Evolutionary conservation across 1,284 basidiomycete genomes (phyloP), one percentile per base, ranked within the genome.

Genomic region (Ganoderma boninense): DNA sequence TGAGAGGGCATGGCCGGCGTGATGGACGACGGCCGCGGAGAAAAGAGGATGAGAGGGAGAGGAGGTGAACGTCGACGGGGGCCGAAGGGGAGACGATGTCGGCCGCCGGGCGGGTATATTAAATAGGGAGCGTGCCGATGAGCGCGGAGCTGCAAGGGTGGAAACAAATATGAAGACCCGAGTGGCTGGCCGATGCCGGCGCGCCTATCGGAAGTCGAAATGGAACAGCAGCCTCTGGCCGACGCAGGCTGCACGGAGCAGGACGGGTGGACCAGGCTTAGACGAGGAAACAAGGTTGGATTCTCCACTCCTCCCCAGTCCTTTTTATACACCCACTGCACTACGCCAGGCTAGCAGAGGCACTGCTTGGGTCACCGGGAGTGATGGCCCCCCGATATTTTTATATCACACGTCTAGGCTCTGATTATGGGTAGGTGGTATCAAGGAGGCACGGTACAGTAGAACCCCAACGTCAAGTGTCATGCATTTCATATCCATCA

Each of bases 1-100:
- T 89, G 88, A 38, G 71, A 75, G 62, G 73, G 73, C 73, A 74
- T 74, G 49, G 57, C 66, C 56, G 62, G 26, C 67, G 65, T 54
- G 65, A 62, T 62, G 65, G 43, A 65, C 62, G 70, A 68, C 63
- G 59, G 60, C 11, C 35, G 42, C 35, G 63, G 65, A 29, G 61
- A 35, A 29, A 57, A 56, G 43, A 63, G 16, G 44, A 16, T 43
- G 54, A 14, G 18, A 35, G 57, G 44, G 61, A 35, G 56, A 62
- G 46, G 66, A 42, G 38, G 43, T 7, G 38, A 20, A 32, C 38
- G 59, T 7, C 13, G 49, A 52, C 23, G 49, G 49, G 11, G 49
- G 49, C 49, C 61, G 66, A 42, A 29, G 64, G 54, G 62, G 26
- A 46, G 44, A 43, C 23, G 43, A 5, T 42, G 60, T 52, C 23